Evolutionary conservation across 345 rosid species (phyloP).

Genomic region (Arabis hirsuta): DNA sequence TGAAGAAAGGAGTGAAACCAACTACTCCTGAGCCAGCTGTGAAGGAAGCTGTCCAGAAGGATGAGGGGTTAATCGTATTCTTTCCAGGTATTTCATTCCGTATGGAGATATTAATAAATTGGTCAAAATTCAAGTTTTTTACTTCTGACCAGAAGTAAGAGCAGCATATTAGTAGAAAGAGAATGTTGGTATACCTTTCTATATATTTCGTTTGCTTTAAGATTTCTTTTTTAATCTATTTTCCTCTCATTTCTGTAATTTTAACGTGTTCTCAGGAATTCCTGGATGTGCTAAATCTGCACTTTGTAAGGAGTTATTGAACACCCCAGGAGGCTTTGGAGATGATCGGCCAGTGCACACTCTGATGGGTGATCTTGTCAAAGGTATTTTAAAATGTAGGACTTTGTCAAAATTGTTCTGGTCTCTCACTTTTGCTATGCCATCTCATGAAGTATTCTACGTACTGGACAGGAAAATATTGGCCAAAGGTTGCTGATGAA

Average conservation of each 20-base stretch:
- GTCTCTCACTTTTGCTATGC: constrained; percentile 22
- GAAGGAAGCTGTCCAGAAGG: constrained; percentile 63
- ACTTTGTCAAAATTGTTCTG: constrained; percentile 18
- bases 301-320: constrained; percentile 84
- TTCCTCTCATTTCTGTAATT: constrained; percentile 14
- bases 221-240: neutral
- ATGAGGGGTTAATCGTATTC: constrained; percentile 83
- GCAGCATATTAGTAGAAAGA: neutral
- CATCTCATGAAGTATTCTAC: constrained; percentile 19
- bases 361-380: constrained; percentile 95
- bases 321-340: constrained; percentile 70
- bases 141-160: constrained; percentile 14
- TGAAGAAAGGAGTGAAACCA: constrained; percentile 54
- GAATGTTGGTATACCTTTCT: too few species aligned
- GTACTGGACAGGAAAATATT: constrained; percentile 67
- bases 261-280: constrained; percentile 61
- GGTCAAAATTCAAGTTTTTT: neutral
- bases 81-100: constrained; percentile 72
- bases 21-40: constrained; percentile 51
- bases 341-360: constrained; percentile 81
- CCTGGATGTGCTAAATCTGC: constrained; percentile 99
- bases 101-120: neutral
- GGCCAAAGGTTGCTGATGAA: constrained; percentile 87
- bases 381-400: constrained; percentile 57
- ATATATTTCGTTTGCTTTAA: neutral